Percentiles rank a stretch among this genome's conserved stretches.
phyloP scores from a whole-genome alignment of 139 green algal species.

The Prasinococcaceae sp. region DNA sequence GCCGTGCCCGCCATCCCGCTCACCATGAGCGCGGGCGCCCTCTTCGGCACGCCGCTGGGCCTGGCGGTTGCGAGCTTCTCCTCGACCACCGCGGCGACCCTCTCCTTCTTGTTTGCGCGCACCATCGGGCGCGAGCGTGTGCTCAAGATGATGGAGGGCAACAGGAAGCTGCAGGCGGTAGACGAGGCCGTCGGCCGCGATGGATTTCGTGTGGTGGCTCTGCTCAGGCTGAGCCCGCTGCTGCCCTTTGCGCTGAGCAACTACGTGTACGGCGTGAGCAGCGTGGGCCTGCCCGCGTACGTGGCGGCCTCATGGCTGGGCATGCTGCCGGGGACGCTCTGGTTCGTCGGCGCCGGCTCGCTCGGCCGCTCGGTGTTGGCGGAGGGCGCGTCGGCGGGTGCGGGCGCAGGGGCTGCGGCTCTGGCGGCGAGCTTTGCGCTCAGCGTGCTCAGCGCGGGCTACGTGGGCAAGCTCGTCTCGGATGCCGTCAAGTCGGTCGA shows the following conservation, averaged over 20 bases:
- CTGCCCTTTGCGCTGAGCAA: constrained; percentile 78
- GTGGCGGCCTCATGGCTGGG: constrained; percentile 64
- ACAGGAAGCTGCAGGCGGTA: constrained; percentile 40
- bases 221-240: constrained; percentile 81
- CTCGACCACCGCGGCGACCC: constrained; percentile 52
- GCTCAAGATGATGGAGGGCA: constrained; percentile 44
- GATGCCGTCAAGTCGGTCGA: no score
- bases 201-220: constrained; percentile 69
- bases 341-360: constrained; percentile 62
- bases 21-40: constrained; percentile 70
- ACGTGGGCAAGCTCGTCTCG: no score
- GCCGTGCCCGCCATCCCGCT: constrained; percentile 69
- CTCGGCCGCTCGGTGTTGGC: no score
- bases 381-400: no score
- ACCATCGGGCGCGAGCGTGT: constrained; percentile 68
- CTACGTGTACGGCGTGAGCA: constrained; percentile 64
- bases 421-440: no score
- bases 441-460: no score
- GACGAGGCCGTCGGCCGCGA: constrained; percentile 73
- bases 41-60: constrained; percentile 67
- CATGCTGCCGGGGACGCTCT: constrained; percentile 86
- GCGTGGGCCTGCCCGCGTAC: constrained; percentile 59
- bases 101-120: constrained; percentile 81
- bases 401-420: no score
- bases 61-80: constrained; percentile 56